phyloP scores from a whole-genome alignment of 768 basidiomycete genomes.

The Suillus hirtellus region DNA sequence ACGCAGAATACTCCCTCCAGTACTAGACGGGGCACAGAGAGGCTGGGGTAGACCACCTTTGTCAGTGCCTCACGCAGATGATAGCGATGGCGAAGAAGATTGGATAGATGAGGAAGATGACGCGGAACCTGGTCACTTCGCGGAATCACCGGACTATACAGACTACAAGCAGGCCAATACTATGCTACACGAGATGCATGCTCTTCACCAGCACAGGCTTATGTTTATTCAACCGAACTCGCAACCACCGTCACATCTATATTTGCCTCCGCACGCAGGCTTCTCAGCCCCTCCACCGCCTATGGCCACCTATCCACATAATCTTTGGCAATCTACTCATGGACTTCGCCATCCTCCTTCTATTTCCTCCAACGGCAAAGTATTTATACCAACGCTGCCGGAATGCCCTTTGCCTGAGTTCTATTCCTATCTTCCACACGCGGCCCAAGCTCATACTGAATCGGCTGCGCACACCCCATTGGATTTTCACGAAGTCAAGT shows the following conservation, averaged over 20 bases:
- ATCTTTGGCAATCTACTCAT: slow-evolving; percentile 4
- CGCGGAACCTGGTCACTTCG: slow-evolving; percentile 30
- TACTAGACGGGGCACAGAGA: slow-evolving; percentile 51
- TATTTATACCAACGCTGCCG: slow-evolving; percentile 2
- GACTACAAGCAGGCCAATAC: slow-evolving; percentile 63
- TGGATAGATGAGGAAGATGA: slow-evolving; percentile 36
- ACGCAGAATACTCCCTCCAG: slow-evolving; percentile 51
- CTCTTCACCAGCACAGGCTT: slow-evolving; percentile 64
- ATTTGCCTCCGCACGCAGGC: not conserved
- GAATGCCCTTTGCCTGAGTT: slow-evolving; percentile 11
- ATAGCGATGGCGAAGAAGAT: slow-evolving; percentile 34
- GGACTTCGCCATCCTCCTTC: slow-evolving; percentile 8
- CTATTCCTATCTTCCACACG: slow-evolving; percentile 8
- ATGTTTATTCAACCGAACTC: slow-evolving; percentile 33
- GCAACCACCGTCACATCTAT: slow-evolving; percentile 13
- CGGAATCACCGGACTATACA: slow-evolving; percentile 13
- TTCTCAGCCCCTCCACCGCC: not conserved
- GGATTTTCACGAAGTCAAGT: slow-evolving; percentile 40
- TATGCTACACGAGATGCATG: slow-evolving; percentile 70
- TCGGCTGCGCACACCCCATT: slow-evolving; percentile 17
- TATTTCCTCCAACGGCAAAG: slow-evolving; percentile 11
- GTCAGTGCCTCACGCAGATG: slow-evolving; percentile 4
- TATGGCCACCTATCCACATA: slow-evolving; percentile 7
- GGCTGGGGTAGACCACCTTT: slow-evolving; percentile 38
- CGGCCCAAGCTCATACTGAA: slow-evolving; percentile 5